Percentiles rank a stretch among this genome's conserved stretches.
These are phyloP conservation scores for Tetradesmus obliquus DNA, from an alignment of 139 green algal species.

Conservation along the genomic window DNA sequence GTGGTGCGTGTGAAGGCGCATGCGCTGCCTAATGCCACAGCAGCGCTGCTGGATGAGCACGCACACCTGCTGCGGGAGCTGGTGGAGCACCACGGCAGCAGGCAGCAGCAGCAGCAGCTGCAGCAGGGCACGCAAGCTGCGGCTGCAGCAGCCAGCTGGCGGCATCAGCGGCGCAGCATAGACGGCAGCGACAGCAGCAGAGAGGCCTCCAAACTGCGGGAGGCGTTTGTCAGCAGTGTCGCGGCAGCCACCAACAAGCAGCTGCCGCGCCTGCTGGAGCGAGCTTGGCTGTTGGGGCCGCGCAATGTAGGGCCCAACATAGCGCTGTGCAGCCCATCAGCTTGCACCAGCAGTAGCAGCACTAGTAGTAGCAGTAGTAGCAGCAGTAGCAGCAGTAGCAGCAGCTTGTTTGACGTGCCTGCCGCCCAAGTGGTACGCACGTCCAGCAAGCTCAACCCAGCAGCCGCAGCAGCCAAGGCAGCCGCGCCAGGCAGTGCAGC, in stretches of 20 bases:
- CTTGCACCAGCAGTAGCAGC: conserved; percentile 25
- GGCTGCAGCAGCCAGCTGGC: conserved; percentile 31
- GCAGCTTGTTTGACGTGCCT: conserved; percentile 67
- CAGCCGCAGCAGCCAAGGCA: neutral
- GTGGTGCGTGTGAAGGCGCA: conserved; percentile 81
- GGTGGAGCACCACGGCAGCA: neutral
- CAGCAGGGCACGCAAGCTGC: conserved; percentile 10
- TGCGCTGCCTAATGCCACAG: conserved; percentile 34
- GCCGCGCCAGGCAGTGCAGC: neutral
- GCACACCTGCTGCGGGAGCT: conserved; percentile 58
- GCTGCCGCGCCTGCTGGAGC: conserved; percentile 55
- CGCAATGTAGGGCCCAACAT: conserved; percentile 85
- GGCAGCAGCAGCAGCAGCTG: conserved; percentile 15
- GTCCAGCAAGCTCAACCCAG: conserved; percentile 10
- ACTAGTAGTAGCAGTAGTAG: neutral
- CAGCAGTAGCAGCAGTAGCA: neutral
- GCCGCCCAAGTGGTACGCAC: conserved; percentile 45
- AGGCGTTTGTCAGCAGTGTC: conserved; percentile 8
- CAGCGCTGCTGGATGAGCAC: conserved; percentile 69
- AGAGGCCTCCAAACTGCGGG: conserved; percentile 6
- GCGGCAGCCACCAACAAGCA: conserved; percentile 17
- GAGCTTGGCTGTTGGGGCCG: conserved; percentile 90
- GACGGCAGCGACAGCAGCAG: conserved; percentile 36
- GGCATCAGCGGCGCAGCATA: conserved; percentile 2
- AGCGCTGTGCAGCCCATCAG: conserved; percentile 65